Conservation (phyloP, 139 green algal species). For the Haematococcus sp. region DNA sequence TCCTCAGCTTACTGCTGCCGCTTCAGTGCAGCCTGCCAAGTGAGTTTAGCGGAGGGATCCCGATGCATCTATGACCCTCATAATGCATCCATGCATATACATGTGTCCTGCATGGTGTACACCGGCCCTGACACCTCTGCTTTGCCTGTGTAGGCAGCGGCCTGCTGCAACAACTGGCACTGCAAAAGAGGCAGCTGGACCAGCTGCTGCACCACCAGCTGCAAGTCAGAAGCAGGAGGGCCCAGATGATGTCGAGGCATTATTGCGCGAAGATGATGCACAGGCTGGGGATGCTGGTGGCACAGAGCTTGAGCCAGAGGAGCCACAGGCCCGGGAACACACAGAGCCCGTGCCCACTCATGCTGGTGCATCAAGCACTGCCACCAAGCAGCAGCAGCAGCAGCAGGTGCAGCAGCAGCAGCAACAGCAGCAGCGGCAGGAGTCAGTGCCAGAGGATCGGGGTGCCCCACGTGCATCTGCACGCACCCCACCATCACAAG, state of each 20-base stretch:
- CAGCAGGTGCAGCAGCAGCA: background rate
- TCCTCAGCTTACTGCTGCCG: too few relatives aligned
- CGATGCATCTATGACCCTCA: too few relatives aligned
- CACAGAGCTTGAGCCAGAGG: background rate
- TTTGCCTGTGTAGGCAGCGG: background rate
- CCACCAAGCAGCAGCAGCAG: background rate
- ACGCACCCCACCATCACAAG: too few relatives aligned
- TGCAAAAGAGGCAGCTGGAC: background rate
- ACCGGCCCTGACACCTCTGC: background rate
- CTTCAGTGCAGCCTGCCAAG: too few relatives aligned
- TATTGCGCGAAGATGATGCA: conserved; percentile 3
- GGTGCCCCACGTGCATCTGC: background rate
- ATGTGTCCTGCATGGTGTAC: background rate
- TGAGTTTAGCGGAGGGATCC: too few relatives aligned
- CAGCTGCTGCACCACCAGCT: background rate
- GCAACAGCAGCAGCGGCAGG: conserved; percentile 7
- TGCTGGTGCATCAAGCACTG: background rate
- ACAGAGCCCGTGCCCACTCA: background rate
- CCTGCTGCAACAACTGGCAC: background rate
- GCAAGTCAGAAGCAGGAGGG: background rate
- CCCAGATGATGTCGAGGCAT: conserved; percentile 7
- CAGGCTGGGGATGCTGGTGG: background rate
- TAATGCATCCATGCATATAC: background rate
- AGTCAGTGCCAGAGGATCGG: background rate
- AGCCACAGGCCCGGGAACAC: background rate